phyloP scores from a whole-genome alignment of 352 stramenopile species.

The Pythium biforme region DNA sequence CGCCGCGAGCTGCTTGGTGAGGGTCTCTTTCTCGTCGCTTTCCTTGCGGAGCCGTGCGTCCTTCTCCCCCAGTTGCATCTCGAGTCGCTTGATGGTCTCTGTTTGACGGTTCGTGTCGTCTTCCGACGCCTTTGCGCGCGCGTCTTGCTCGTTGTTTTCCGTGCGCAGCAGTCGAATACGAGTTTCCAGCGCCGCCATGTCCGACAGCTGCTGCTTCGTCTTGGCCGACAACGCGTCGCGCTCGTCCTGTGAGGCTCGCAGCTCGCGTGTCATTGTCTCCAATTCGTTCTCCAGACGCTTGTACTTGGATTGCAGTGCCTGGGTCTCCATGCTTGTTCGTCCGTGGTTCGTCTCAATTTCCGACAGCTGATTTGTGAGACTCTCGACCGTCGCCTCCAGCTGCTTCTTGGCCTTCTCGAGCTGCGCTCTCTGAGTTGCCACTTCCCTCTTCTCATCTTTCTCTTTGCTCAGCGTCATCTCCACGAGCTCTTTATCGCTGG shows the following conservation, averaged over 20 bases:
- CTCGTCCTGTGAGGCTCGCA: conserved; percentile 27
- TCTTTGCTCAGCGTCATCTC: conserved; percentile 29
- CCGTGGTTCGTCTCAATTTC: conserved; percentile 28
- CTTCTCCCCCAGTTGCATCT: conserved; percentile 23
- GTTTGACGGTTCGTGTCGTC: conserved; percentile 23
- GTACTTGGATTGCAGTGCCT: conserved; percentile 33
- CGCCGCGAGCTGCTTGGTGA: conserved; percentile 18
- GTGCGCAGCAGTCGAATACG: conserved; percentile 29
- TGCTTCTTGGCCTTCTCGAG: conserved; percentile 32
- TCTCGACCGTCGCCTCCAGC: conserved; percentile 28
- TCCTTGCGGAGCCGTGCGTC: conserved; percentile 17
- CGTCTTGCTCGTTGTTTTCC: conserved; percentile 32
- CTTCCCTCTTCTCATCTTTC: conserved; percentile 31
- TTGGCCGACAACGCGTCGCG: conserved; percentile 30
- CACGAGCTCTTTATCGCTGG: conserved; percentile 35
- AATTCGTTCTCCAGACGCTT: conserved; percentile 38
- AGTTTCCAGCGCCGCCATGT: conserved; percentile 29
- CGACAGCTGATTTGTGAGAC: conserved; percentile 23
- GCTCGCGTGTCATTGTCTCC: conserved; percentile 23
- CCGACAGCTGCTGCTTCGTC: conserved; percentile 22
- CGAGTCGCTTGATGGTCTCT: conserved; percentile 24
- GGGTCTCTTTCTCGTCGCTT: conserved; percentile 21
- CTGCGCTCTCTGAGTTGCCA: conserved; percentile 11
- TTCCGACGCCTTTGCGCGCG: conserved; percentile 25
- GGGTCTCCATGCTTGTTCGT: conserved; percentile 21